Base-by-base conservation (phyloP, 2,329 filamentous ascomycete genomes). In the Chaetomium olivaceum region DNA sequence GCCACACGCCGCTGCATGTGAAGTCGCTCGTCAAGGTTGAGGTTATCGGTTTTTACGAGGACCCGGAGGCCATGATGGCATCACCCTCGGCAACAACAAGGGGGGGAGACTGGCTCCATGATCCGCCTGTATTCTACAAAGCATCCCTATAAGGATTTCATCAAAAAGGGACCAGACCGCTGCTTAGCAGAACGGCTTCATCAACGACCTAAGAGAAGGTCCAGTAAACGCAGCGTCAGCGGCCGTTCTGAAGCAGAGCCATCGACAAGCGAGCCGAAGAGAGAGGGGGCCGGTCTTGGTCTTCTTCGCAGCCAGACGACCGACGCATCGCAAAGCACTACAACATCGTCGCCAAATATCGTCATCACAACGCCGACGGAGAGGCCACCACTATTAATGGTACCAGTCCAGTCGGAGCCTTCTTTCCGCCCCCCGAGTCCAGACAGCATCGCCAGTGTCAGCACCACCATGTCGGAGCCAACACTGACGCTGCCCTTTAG, bases 21-120 rank as follows among this genome's bases (percentile, higher is more conserved):
- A 80, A 83, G 54, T 78, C 81, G 25, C 81, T 82, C 54, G 83
- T 88, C 46, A 83, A 81, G 59, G 79, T 89, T 3, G 86, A 89
- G 68, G 72, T 85, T 9, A 81, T 83, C 58, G 86, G 86, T 0
- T 89, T 89, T 71, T 89, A 87, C 63, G 84, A 87, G 56, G 85
- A 88, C 56, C 74, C 78, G 0, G 77, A 81, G 7, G 74, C 74
- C 3, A 74, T 74, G 33, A 67, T 71, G 16, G 74, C 75, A 1
- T 75, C 75, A 71, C 75, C 75, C 4, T 73, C 75, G 2, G 78
- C 61, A 67, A 29, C 43, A 55, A 14, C n/a, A 59, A 1, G 79
- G 77, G 0, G 74, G 73, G 1, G 76, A 75, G 36, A 64, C 70
- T 6, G 74, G 76, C 0, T 76, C 76, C 0, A 79, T 78, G 0